phyloP scores from a whole-genome alignment of 208 protist genomes.

The Trypanosoma vivax region DNA sequence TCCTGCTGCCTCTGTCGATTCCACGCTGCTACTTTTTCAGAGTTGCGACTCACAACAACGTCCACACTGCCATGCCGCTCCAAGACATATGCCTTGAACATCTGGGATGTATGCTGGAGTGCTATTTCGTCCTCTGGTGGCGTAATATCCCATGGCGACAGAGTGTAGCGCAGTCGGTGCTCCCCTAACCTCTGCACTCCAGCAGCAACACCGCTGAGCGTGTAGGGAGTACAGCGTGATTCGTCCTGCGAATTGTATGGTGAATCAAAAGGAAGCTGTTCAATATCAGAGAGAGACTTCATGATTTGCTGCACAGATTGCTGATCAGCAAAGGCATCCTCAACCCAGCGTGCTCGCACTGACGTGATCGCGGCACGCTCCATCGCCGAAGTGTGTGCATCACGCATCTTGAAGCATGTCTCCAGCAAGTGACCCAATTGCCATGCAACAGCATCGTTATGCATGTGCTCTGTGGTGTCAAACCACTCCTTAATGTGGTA shows the following conservation, averaged over 20 bases:
- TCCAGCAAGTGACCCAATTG: conserved; percentile 86
- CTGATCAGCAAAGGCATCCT: conserved; percentile 89
- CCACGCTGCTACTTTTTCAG: conserved; percentile 59
- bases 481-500: conserved; percentile 92
- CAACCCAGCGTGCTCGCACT: conserved; percentile 76
- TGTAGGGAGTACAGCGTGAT: conserved; percentile 57
- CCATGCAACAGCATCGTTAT: conserved; percentile 89
- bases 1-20: conserved; percentile 65
- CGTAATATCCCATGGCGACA: conserved; percentile 76
- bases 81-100: conserved; percentile 83
- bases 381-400: conserved; percentile 72
- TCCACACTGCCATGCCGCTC: conserved; percentile 49
- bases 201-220: conserved; percentile 49
- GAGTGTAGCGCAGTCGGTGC: conserved; percentile 65
- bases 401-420: conserved; percentile 81
- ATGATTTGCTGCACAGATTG: conserved; percentile 71
- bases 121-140: conserved; percentile 68
- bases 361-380: conserved; percentile 83
- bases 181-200: conserved; percentile 48
- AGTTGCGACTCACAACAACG: conserved; percentile 51
- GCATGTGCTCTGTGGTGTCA: conserved; percentile 85
- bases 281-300: conserved; percentile 67
- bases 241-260: conserved; percentile 65
- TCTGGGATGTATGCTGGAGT: conserved; percentile 59
- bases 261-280: conserved; percentile 50